These are phyloP conservation scores for Trichoderma virens DNA, from an alignment of 495 filamentous ascomycete species.

Conservation along the genomic window DNA sequence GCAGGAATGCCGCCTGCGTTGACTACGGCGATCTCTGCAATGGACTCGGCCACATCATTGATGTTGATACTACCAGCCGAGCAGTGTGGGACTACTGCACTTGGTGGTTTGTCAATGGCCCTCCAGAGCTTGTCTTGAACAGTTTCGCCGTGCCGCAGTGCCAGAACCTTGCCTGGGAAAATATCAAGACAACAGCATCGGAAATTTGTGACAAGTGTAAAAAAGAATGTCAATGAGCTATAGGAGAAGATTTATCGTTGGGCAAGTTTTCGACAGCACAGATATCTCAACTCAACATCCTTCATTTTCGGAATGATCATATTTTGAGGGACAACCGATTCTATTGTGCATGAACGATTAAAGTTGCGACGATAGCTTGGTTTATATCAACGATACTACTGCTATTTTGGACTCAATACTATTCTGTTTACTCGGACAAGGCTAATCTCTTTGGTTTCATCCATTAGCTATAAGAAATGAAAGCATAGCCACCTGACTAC, in stretches of 20 bases:
- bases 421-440: too few species aligned
- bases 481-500: too few species aligned
- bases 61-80: not conserved
- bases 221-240: not conserved
- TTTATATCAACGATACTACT: too few species aligned
- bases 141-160: not conserved
- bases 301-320: too few species aligned
- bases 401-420: too few species aligned
- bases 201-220: not conserved
- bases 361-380: too few species aligned
- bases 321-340: too few species aligned
- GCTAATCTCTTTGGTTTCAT: too few species aligned
- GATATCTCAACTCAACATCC: too few species aligned
- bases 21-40: not conserved
- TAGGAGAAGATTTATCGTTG: not conserved
- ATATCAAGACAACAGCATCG: not conserved
- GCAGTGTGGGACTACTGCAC: not conserved
- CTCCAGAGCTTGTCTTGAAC: not conserved
- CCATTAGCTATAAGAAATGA: too few species aligned
- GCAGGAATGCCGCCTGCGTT: not conserved
- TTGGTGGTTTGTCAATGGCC: not conserved
- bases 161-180: not conserved
- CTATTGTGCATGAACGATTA: too few species aligned
- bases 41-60: not conserved
- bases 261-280: too few species aligned